phyloP scores from a whole-genome alignment of 129 eudicot genomes.

The Centaurea solstitialis region DNA sequence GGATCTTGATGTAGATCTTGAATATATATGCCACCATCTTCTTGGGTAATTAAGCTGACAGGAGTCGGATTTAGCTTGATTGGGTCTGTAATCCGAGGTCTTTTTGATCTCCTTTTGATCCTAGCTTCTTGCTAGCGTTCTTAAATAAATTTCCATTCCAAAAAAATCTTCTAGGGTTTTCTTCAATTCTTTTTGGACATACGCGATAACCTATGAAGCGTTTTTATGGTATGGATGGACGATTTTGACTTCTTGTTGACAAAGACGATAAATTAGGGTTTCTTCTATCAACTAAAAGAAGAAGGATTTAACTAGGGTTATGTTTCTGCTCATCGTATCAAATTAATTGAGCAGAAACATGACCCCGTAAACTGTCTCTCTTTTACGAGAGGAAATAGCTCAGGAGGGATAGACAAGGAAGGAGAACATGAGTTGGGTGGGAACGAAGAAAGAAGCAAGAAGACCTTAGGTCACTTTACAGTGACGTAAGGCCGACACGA shows the following conservation, averaged over 20 bases:
- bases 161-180: slow-evolving; percentile 11
- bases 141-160: no score
- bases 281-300: background rate
- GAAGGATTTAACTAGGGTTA: background rate
- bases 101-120: no score
- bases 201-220: background rate
- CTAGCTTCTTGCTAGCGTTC: no score
- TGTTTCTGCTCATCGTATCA: background rate
- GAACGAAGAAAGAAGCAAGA: slow-evolving; percentile 25
- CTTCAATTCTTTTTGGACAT: background rate
- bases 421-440: slow-evolving; percentile 69
- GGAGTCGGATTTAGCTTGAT: no score
- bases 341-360: background rate
- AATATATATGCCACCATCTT: slow-evolving; percentile 9
- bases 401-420: slow-evolving; percentile 98
- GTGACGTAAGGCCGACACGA: slow-evolving; percentile 26
- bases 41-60: no score
- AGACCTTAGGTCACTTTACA: slow-evolving; percentile 3
- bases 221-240: background rate
- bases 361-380: background rate
- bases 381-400: slow-evolving; percentile 46
- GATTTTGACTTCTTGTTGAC: background rate
- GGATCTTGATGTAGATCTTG: slow-evolving; percentile 14
- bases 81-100: no score
- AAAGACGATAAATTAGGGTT: background rate